Percentiles rank a stretch among this genome's conserved stretches.
phyloP scores from a whole-genome alignment of 129 eudicot genomes.

The Chrysanthemum lavandulifolium region DNA sequence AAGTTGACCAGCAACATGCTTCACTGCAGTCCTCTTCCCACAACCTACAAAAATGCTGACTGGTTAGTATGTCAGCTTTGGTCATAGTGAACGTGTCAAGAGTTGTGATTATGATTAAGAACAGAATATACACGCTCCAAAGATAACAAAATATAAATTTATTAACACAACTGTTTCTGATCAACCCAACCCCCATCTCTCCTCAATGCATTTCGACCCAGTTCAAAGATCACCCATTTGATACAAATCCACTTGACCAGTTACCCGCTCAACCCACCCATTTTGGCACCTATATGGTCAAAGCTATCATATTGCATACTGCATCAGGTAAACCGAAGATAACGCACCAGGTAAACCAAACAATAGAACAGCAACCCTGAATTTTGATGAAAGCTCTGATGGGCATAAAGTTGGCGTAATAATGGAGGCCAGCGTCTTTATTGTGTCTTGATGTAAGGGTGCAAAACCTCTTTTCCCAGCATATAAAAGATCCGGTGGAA shows the following conservation, averaged over 20 bases:
- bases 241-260: background rate
- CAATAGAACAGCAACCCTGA: constrained; percentile 69
- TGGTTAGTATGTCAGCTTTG: background rate
- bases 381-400: constrained; percentile 83
- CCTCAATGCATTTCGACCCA: too few relatives aligned
- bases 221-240: too few relatives aligned
- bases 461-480: constrained; percentile 34
- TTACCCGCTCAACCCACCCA: background rate
- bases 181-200: too few relatives aligned
- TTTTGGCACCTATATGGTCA: background rate
- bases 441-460: constrained; percentile 66
- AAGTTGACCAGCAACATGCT: constrained; percentile 69
- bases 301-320: background rate
- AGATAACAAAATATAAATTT: too few relatives aligned
- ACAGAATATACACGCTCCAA: background rate
- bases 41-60: constrained; percentile 47
- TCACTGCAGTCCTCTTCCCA: constrained; percentile 90
- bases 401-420: constrained; percentile 79
- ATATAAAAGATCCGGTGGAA: constrained; percentile 72
- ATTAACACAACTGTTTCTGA: too few relatives aligned
- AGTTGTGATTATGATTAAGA: background rate
- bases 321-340: background rate
- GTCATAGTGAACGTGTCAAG: too few relatives aligned
- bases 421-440: constrained; percentile 67
- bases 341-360: constrained; percentile 79